Evolutionary conservation across 441 rosid genomes (phyloP).

Genomic region (Rhodomyrtus psidioides): DNA sequence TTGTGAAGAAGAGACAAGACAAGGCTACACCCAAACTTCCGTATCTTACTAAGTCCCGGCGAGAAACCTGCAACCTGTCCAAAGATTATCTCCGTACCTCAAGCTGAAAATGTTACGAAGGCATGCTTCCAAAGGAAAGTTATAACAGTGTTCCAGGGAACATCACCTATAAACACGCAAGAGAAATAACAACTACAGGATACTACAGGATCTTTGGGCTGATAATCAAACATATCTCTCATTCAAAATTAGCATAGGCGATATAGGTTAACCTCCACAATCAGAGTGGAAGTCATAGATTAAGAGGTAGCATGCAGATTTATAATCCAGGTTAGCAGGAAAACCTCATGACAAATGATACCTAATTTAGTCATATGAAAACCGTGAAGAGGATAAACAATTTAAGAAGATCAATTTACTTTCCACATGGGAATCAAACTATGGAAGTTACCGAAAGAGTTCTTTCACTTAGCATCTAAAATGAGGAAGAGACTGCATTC

Average conservation of each 20-base stretch:
- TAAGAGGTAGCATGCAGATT: background rate
- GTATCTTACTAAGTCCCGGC: constrained; percentile 76
- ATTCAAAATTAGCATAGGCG: background rate
- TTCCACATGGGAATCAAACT: background rate
- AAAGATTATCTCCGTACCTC: constrained; percentile 66
- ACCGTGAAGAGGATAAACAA: background rate
- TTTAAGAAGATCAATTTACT: background rate
- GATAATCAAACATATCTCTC: background rate
- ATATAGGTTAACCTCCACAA: background rate
- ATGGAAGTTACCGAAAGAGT: background rate
- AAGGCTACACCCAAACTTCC: constrained; percentile 82
- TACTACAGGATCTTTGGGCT: background rate
- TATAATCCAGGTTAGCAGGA: background rate
- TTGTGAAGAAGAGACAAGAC: constrained; percentile 55
- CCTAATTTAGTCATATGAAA: background rate
- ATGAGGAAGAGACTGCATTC: background rate
- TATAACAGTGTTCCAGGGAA: background rate
- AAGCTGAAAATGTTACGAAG: constrained; percentile 26
- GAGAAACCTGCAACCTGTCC: constrained; percentile 95
- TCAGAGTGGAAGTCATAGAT: background rate
- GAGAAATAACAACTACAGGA: background rate
- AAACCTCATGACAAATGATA: background rate
- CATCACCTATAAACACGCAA: background rate
- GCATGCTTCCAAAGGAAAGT: background rate
- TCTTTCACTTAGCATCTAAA: background rate